Evolutionary conservation across 805 yeast species (phyloP).

Genomic region (Yamadazyma paraphyllophila): DNA sequence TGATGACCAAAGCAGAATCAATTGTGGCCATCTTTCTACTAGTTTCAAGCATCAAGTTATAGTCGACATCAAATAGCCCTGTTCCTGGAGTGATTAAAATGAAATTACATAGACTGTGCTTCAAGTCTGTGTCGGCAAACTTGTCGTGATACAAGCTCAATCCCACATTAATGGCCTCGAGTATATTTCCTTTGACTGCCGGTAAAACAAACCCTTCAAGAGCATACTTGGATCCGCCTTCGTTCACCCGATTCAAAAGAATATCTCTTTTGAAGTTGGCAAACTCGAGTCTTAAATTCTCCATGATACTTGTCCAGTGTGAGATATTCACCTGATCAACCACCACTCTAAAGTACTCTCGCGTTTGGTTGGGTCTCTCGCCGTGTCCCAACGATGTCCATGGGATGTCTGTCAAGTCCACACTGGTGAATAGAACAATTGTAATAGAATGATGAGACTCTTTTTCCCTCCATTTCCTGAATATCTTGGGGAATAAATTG

Average conservation of each 20-base stretch:
- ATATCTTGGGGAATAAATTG: constrained; percentile 86
- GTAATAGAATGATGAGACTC: constrained; percentile 91
- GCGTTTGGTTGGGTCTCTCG: constrained; percentile 62
- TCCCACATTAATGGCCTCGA: constrained; percentile 86
- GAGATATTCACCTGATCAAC: constrained; percentile 90
- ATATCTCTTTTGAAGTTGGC: constrained; percentile 77
- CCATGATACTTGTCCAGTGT: constrained; percentile 92
- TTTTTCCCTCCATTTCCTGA: constrained; percentile 80
- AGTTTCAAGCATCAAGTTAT: constrained; percentile 68
- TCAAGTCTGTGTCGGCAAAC: constrained; percentile 78
- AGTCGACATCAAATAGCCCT: constrained; percentile 90
- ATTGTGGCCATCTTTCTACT: constrained; percentile 71
- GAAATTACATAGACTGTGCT: constrained; percentile 90
- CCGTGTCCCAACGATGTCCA: constrained; percentile 67
- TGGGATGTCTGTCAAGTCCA: constrained; percentile 54
- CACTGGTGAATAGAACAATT: constrained; percentile 81
- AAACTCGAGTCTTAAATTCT: constrained; percentile 78
- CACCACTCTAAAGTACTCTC: constrained; percentile 87
- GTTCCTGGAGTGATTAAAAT: constrained; percentile 88
- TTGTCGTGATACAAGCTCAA: constrained; percentile 73
- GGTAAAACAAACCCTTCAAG: constrained; percentile 73
- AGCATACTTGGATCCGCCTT: constrained; percentile 10
- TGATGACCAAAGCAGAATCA: constrained; percentile 84
- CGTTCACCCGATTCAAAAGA: constrained; percentile 37
- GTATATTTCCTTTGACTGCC: constrained; percentile 81